Evolutionary conservation across 352 stramenopile genomes (phyloP).

Genomic region (Thalassiosira hispida): DNA sequence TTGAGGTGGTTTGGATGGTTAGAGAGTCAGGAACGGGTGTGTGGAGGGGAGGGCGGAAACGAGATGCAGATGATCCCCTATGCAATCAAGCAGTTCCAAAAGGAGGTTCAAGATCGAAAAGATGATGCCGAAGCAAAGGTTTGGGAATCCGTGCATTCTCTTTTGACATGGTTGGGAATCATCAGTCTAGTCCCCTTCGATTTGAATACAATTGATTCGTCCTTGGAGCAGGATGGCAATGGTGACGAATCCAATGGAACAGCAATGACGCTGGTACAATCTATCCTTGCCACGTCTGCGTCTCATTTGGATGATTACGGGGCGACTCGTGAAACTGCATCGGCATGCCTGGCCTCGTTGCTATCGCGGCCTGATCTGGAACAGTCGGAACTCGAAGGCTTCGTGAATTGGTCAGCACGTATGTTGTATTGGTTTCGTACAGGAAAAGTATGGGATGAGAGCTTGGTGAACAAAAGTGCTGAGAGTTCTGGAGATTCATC

Average conservation of each 20-base stretch:
- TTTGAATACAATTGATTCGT: constrained; percentile 94
- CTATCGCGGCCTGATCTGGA: constrained; percentile 96
- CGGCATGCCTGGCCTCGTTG: constrained; percentile 92
- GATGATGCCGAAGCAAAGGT: constrained; percentile 84
- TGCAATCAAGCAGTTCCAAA: constrained; percentile 48
- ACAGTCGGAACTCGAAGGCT: constrained; percentile 88
- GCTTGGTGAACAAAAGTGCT: constrained; percentile 1
- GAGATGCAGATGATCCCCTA: constrained; percentile 6
- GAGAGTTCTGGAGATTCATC: constrained; percentile 5
- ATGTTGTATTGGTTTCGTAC: constrained; percentile 50
- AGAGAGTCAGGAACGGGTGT: constrained; percentile 21
- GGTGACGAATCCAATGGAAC: constrained; percentile 3
- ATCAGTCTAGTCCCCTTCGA: constrained; percentile 96
- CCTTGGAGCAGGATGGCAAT: constrained; percentile 42
- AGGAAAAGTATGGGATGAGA: constrained; percentile 8
- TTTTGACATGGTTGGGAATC: constrained; percentile 98
- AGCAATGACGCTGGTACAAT: constrained; percentile 65
- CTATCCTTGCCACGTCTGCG: constrained; percentile 71
- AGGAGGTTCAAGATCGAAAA: constrained; percentile 54
- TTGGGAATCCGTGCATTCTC: constrained; percentile 88
- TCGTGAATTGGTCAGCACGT: constrained; percentile 88
- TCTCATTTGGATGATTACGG: constrained; percentile 78
- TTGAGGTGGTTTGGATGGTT: constrained; percentile 64
- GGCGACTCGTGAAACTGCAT: constrained; percentile 90
- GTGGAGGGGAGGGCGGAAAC: not conserved